Percentiles rank a stretch among this genome's conserved stretches.
These are phyloP conservation scores for Geotrichum europaeum DNA, from an alignment of 1,139 yeast genomes.

Conservation along the genomic window DNA sequence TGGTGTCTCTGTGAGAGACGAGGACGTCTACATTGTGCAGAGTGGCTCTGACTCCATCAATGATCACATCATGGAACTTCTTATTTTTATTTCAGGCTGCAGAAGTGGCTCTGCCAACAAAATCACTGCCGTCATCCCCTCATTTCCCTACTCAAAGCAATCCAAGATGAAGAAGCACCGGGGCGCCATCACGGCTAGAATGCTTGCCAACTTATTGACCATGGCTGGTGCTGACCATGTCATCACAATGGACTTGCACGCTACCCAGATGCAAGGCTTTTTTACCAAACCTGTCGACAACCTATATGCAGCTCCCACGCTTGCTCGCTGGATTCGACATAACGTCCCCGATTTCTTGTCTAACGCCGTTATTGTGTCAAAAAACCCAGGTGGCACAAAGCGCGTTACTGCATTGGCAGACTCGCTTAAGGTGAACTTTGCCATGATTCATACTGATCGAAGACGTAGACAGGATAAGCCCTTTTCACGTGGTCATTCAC, in stretches of 20 bases:
- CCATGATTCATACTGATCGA: constrained; percentile 98
- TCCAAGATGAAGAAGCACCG: constrained; percentile 97
- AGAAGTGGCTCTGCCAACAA: constrained; percentile 96
- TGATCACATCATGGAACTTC: constrained; percentile 93
- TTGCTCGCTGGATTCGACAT: constrained; percentile 93
- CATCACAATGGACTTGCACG: constrained; percentile 96
- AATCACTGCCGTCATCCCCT: constrained; percentile 95
- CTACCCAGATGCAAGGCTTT: constrained; percentile 98
- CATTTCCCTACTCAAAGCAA: constrained; percentile 95
- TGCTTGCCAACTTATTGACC: constrained; percentile 89
- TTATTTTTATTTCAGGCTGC: constrained; percentile 90
- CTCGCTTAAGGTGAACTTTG: constrained; percentile 88
- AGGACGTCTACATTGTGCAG: constrained; percentile 93
- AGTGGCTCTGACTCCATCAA: constrained; percentile 85
- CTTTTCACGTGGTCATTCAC: background rate
- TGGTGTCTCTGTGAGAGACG: constrained; percentile 91
- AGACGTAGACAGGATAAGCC: constrained; percentile 63
- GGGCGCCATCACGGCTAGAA: constrained; percentile 98
- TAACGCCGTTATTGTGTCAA: constrained; percentile 85
- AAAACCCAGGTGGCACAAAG: constrained; percentile 98
- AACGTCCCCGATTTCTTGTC: constrained; percentile 76
- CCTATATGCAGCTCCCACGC: constrained; percentile 90
- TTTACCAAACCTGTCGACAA: constrained; percentile 96
- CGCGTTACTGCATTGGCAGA: constrained; percentile 97
- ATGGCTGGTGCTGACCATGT: constrained; percentile 99